These are phyloP conservation scores for Gossypium gossypioides DNA, from an alignment of 441 rosid species.

Conservation along the genomic window DNA sequence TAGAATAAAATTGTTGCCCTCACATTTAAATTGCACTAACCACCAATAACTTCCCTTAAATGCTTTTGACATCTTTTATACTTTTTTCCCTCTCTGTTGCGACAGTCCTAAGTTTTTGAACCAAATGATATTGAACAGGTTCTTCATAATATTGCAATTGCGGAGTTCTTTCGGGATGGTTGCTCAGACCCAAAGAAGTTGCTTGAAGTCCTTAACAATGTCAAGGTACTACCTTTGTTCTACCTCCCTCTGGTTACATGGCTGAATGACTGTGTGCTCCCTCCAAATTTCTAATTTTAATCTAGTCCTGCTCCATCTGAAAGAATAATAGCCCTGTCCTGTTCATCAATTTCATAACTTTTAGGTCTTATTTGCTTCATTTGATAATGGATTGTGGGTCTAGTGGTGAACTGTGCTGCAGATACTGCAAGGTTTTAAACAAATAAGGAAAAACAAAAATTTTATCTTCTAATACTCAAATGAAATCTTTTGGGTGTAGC, in stretches of 20 bases:
- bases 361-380: not conserved
- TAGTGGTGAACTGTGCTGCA: not conserved
- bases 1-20: not conserved
- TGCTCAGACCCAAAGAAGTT: constrained; percentile 70
- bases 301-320: not conserved
- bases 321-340: not conserved
- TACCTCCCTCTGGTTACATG: not conserved
- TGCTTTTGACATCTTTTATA: not conserved
- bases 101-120: not conserved
- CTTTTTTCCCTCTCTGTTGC: not conserved
- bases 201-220: constrained; percentile 52
- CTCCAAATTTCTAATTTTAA: not conserved
- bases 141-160: constrained; percentile 86
- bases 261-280: not conserved
- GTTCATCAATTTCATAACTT: constrained; percentile 2
- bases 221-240: constrained; percentile 43
- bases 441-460: not conserved
- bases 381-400: not conserved
- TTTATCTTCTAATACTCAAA: not conserved
- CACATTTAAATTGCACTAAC: not conserved
- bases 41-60: not conserved
- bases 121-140: constrained; percentile 35
- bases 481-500: not conserved
- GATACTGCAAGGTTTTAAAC: not conserved
- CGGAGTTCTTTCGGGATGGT: constrained; percentile 60